These are phyloP conservation scores for Phaffia tasmanica DNA, from an alignment of 768 basidiomycete species.

Conservation along the genomic window DNA sequence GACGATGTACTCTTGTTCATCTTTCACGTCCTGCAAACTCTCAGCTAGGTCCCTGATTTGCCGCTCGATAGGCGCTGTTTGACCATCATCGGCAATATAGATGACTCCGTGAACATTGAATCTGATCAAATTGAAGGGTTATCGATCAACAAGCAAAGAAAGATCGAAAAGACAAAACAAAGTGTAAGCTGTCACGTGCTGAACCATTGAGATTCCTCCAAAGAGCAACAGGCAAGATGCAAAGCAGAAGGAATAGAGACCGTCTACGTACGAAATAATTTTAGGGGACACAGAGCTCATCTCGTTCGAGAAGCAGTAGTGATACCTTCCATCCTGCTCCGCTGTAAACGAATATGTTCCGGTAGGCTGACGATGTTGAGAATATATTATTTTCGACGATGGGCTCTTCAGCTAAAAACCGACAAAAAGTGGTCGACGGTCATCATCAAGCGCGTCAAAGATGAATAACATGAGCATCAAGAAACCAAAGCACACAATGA, in stretches of 20 bases:
- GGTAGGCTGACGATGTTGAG: constrained; percentile 76
- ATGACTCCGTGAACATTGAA: constrained; percentile 98
- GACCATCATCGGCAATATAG: constrained; percentile 75
- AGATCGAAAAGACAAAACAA: not conserved
- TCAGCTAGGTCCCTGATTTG: constrained; percentile 78
- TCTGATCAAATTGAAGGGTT: constrained; percentile 40
- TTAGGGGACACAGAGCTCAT: constrained; percentile 97
- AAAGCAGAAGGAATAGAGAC: not conserved
- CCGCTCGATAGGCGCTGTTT: constrained; percentile 86
- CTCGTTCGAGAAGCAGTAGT: constrained; percentile 98
- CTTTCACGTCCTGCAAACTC: constrained; percentile 74
- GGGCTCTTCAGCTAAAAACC: constrained; percentile 65
- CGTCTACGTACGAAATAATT: constrained; percentile 66
- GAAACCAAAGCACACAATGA: not conserved
- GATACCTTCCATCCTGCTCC: constrained; percentile 70
- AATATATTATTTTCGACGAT: constrained; percentile 52
- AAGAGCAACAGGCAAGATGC: not conserved
- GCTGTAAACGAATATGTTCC: constrained; percentile 82
- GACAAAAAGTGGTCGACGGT: not conserved
- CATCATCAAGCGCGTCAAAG: too few relatives aligned
- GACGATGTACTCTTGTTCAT: constrained; percentile 98
- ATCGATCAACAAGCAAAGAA: not conserved
- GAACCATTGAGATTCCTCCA: not conserved
- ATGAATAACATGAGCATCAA: constrained; percentile 7
- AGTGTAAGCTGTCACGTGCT: not conserved